Evolutionary conservation across 257 asterid genomes (phyloP).

Genomic region (Agastache rugosa): DNA sequence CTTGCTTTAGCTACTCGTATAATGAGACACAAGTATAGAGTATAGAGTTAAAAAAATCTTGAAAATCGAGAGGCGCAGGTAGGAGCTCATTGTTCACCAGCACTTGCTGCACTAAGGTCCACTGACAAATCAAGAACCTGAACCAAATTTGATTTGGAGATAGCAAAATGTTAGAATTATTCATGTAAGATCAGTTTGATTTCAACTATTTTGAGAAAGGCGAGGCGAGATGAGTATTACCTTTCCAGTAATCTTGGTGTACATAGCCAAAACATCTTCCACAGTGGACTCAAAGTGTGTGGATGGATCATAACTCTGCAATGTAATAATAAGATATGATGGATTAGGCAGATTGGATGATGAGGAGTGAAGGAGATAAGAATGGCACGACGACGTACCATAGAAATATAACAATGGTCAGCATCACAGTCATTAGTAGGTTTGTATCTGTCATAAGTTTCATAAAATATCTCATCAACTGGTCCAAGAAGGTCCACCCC

Average conservation of each 20-base stretch:
- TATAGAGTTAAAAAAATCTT: neutral
- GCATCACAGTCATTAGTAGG: conserved; percentile 60
- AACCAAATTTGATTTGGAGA: neutral
- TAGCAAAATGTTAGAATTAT: neutral
- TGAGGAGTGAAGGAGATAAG: neutral
- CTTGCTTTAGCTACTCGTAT: conserved; percentile 4
- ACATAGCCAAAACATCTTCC: conserved; percentile 72
- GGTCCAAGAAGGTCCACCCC: conserved; percentile 93
- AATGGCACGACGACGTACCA: conserved; percentile 43
- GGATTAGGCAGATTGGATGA: neutral
- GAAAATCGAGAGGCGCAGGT: neutral
- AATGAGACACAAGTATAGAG: neutral
- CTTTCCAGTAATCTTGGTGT: conserved; percentile 89
- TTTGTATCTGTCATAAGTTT: conserved; percentile 76
- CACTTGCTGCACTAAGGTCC: conserved; percentile 95
- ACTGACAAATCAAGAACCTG: conserved; percentile 90
- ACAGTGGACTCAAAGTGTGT: conserved; percentile 94
- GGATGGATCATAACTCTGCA: conserved; percentile 84
- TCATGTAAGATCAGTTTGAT: neutral
- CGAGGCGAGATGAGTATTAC: conserved; percentile 35
- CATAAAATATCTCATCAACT: conserved; percentile 89
- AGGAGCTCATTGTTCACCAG: conserved; percentile 62
- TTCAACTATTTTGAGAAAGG: conserved; percentile 1
- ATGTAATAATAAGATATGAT: neutral
- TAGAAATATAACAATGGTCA: conserved; percentile 78